Evolutionary conservation across 352 stramenopile species (phyloP).

Genomic region (Aphanomyces astaci): DNA sequence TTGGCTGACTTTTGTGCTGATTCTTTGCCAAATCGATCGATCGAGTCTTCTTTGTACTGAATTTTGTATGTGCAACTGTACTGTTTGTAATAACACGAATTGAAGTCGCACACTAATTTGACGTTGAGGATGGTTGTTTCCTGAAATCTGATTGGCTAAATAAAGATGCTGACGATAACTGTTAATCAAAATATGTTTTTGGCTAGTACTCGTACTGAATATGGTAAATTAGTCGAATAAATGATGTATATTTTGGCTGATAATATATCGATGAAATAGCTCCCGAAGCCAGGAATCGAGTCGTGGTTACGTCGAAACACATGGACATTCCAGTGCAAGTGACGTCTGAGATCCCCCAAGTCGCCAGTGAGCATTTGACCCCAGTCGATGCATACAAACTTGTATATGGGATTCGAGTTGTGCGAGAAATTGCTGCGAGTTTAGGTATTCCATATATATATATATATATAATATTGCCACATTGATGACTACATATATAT

Average conservation of each 20-base stretch:
- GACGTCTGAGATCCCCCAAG: slow-evolving; percentile 41
- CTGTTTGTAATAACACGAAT: no score
- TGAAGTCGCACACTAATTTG: no score
- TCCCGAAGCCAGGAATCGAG: slow-evolving; percentile 39
- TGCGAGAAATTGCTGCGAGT: slow-evolving; percentile 32
- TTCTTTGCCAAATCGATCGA: no score
- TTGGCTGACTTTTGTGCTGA: no score
- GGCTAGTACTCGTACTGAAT: no score
- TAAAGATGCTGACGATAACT: no score
- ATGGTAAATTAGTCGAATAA: no score
- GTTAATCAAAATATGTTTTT: no score
- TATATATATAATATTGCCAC: background rate
- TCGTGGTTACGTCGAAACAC: slow-evolving; percentile 28
- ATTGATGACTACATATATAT: background rate
- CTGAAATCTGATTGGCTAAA: no score
- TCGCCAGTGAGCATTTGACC: slow-evolving; percentile 41
- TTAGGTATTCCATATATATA: background rate
- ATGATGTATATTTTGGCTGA: slow-evolving; percentile 33
- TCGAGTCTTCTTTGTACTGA: no score
- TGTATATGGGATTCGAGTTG: slow-evolving; percentile 42
- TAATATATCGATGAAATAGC: background rate
- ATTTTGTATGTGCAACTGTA: no score
- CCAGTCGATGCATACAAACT: slow-evolving; percentile 55
- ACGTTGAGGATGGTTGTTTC: no score
- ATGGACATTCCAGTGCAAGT: slow-evolving; percentile 39